Evolutionary conservation across 139 green algal species (phyloP).

Genomic region (Yamagishiella unicocca): DNA sequence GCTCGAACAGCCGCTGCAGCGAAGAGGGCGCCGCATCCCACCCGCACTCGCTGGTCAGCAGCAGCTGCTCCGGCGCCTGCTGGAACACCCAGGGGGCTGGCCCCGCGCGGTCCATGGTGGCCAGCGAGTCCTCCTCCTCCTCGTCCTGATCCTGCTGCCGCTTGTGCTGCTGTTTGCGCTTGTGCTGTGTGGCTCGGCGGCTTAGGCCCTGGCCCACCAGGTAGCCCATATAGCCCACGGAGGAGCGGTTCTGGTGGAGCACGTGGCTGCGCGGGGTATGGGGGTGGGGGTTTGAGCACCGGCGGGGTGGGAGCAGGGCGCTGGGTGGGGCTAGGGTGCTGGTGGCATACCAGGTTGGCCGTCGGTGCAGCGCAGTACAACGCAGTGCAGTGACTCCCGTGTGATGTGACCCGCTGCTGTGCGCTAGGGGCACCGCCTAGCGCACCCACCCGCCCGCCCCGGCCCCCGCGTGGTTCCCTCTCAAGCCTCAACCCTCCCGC

Average conservation of each 20-base stretch:
- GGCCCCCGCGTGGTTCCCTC: too few species aligned
- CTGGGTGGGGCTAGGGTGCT: not conserved
- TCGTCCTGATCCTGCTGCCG: not conserved
- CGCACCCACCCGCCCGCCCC: too few species aligned
- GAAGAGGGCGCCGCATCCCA: not conserved
- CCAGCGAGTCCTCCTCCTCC: not conserved
- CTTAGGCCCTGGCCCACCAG: constrained; percentile 13
- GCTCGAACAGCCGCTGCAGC: not conserved
- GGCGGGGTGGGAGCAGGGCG: not conserved
- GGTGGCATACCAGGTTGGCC: too few species aligned
- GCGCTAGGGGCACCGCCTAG: too few species aligned
- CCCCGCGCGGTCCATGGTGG: too few species aligned
- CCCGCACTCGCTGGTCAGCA: not conserved
- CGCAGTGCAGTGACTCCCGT: too few species aligned
- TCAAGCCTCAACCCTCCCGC: too few species aligned
- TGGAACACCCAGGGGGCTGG: not conserved
- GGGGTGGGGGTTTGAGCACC: too few species aligned
- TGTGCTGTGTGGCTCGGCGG: not conserved
- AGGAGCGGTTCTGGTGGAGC: constrained; percentile 38
- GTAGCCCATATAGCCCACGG: constrained; percentile 16
- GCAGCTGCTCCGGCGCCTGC: not conserved
- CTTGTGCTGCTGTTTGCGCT: not conserved
- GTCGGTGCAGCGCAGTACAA: too few species aligned
- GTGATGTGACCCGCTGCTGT: too few species aligned
- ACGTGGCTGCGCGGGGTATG: constrained; percentile 3